These are phyloP conservation scores for Glycine soja DNA, from an alignment of 306 rosid genomes.

Conservation along the genomic window DNA sequence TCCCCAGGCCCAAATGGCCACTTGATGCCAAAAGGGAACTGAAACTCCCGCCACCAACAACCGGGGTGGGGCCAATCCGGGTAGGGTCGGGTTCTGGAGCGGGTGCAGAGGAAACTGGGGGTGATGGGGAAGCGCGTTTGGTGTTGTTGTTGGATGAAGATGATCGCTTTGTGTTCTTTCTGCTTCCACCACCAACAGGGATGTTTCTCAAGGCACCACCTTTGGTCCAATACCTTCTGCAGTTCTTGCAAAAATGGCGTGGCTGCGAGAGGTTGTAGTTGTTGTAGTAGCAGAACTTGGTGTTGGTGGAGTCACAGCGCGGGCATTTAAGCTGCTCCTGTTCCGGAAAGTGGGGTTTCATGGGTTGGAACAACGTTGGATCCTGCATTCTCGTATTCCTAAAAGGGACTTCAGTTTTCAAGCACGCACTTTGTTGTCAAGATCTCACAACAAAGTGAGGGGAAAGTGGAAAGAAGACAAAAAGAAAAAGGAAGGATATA, in stretches of 20 bases:
- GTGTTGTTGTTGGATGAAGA: conserved; percentile 49
- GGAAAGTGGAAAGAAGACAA: conserved; percentile 44
- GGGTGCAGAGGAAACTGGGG: conserved; percentile 13
- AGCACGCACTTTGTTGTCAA: background rate
- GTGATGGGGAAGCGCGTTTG: conserved; percentile 49
- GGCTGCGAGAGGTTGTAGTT: conserved; percentile 98
- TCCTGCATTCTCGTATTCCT: conserved; percentile 63
- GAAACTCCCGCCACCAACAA: conserved; percentile 45
- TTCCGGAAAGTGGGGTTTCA: conserved; percentile 81
- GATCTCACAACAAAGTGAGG: conserved; percentile 33
- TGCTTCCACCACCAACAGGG: conserved; percentile 89
- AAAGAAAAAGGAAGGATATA: conserved; percentile 34
- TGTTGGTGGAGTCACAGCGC: conserved; percentile 85
- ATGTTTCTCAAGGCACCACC: conserved; percentile 94
- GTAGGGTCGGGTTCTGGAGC: conserved; percentile 34
- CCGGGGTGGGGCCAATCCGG: conserved; percentile 29
- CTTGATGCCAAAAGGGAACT: conserved; percentile 71
- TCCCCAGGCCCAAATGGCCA: conserved; percentile 23
- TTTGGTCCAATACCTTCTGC: conserved; percentile 93
- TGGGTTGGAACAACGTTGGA: conserved; percentile 57
- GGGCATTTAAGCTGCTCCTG: conserved; percentile 91
- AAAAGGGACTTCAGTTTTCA: background rate
- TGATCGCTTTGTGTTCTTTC: conserved; percentile 71
- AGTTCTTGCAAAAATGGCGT: conserved; percentile 94
- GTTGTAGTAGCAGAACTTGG: conserved; percentile 96